Percentiles rank a stretch among this genome's conserved stretches.
Evolutionary conservation across 257 asterid genomes (phyloP).

Genomic region (Hygrophila difformis): DNA sequence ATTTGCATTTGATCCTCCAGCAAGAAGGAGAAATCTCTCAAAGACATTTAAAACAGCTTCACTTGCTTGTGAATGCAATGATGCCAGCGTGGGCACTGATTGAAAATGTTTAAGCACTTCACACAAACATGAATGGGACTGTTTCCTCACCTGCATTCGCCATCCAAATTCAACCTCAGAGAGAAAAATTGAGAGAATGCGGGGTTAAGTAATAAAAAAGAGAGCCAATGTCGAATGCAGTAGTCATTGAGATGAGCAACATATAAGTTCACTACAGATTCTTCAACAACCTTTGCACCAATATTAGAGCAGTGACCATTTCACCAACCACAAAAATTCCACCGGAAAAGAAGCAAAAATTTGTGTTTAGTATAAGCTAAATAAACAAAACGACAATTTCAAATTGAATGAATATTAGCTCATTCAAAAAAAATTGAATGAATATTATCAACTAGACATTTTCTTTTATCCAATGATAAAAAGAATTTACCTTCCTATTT

Average conservation of each 20-base stretch:
- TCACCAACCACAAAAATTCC: no score
- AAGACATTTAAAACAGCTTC: conserved; percentile 60
- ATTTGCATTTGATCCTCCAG: conserved; percentile 61
- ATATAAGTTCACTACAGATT: not conserved
- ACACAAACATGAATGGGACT: conserved; percentile 52
- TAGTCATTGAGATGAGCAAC: conserved; percentile 1
- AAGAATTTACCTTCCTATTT: not conserved
- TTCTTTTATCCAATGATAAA: not conserved
- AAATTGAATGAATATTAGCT: no score
- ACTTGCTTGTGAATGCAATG: conserved; percentile 58
- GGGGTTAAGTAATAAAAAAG: no score
- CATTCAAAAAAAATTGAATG: no score
- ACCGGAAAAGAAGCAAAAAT: no score
- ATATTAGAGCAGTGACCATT: no score
- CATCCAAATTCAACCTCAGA: conserved; percentile 12
- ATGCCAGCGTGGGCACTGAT: conserved; percentile 27
- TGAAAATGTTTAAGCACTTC: conserved; percentile 50
- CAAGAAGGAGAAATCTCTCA: conserved; percentile 75
- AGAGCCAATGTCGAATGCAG: not conserved
- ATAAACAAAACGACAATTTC: no score
- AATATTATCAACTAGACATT: no score
- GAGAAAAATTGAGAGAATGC: not conserved
- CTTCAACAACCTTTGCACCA: no score
- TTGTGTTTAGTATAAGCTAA: no score
- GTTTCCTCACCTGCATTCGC: conserved; percentile 60